Base-by-base conservation (phyloP, 1,284 basidiomycete species). In the Inonotus obliquus region DNA sequence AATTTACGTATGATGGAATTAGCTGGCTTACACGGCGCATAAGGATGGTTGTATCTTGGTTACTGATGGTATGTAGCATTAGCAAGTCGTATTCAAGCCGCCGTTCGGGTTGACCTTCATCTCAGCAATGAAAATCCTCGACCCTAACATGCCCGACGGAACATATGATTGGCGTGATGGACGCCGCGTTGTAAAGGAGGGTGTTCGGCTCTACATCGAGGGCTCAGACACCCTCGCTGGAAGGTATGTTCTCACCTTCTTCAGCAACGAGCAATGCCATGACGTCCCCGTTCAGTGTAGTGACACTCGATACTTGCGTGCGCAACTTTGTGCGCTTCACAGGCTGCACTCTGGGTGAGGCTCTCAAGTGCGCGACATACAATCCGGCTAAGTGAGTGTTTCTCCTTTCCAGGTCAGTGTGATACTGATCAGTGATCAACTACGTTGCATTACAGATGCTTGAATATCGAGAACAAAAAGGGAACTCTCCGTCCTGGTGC, bases 151-250 rank as follows among this genome's bases (percentile, higher is more conserved):
- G 45, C 80, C 83, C 38, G 92, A 96, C 69, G 94, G 94, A 9
- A 75, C 90, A 27, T 89, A 96, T 72, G 84, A 89, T 69, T 96
- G 94, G 93, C 84, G 93, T 38, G 87, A 92, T 67, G 86, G 86
- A 13, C 83, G 86, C 67, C 80, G 82, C 6, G 86, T 95, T 69
- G 79, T 88, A 60, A 95, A 96, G 71, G 82, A 88, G 63, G 93
- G 94, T 11, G 82, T 88, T 66, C 87, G 82, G 68, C 83, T 96
- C 44, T 91, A 88, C 69, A 77, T 96, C 19, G 89, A 92, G 71
- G 91, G 90, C 41, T 94, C 93, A 0, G 81, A 86, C 63, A 96
- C 93, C 0, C 84, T 96, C 54, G 94, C 94, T 2, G 94, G 94
- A 70, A 91, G 87, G 87, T 84, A 63, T 54, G 75, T 60, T 9